Base-by-base conservation (phyloP, 2,329 filamentous ascomycete species). In the Fusarium beomiforme region DNA sequence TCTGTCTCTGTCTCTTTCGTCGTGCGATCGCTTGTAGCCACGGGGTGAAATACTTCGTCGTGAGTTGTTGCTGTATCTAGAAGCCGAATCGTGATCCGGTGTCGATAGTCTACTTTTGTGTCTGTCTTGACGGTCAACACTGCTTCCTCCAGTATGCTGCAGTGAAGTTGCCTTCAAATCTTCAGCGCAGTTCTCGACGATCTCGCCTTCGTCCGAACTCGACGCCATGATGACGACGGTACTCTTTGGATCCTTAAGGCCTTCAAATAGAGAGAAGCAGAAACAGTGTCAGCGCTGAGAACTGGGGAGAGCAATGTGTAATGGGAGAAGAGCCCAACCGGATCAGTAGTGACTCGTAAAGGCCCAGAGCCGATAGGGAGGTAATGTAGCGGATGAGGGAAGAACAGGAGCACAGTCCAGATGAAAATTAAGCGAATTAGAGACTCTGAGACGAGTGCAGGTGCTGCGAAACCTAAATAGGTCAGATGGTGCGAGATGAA, bases 81-180 rank as follows among this genome's bases (percentile, higher is more conserved):
- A 81, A 69, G 80, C 79, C 71, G 81, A 78, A 78, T 84, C 84
- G 82, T 83, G 78, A 46, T 88, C 87, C 75, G 88, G 88, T 70
- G 89, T 89, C 78, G 88, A 87, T 76, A 83, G 79, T 86, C 85
- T 88, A 81, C 83, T 86, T 83, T 87, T 89, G 84, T 83, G 87
- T 95, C 94, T 97, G 92, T 92, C 89, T 88, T 87, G 90, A 89
- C 92, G 92, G 93, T 97, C 93, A 97, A 97, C 91, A 89, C 88
- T 90, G 89, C 85, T 91, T 91, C 90, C 88, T 88, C 91, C 89
- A 87, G 88, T 84, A 83, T 87, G 88, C 87, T 88, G 86, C 87
- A 91, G 89, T 91, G 92, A 91, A 93, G 92, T 93, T 96, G 93
- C 93, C 93, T 96, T 96, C 82, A 83, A 84, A 78, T 85, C 80